A percentile compares a stretch with the other conserved stretches of the same genome.
Conservation (phyloP, 2,329 filamentous ascomycete genomes). For the Colletotrichum camelliae region DNA sequence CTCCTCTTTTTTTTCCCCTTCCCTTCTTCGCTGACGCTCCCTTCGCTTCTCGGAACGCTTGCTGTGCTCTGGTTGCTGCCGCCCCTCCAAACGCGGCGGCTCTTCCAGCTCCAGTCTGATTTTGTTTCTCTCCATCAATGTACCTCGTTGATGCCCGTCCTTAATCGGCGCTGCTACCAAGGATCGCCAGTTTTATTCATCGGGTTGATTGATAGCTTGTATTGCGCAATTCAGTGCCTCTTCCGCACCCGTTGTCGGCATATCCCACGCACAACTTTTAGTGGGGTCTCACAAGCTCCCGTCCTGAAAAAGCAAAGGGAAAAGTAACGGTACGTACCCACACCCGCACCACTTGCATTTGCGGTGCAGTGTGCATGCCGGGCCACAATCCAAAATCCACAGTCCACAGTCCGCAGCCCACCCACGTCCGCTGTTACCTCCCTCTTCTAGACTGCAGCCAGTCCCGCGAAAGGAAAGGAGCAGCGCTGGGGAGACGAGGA, state of each 20-base stretch:
- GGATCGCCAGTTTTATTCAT: not conserved
- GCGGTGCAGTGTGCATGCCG: not conserved
- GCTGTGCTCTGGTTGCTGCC: not conserved
- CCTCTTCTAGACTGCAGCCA: not conserved
- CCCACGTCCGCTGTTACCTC: not conserved
- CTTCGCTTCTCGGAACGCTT: not conserved
- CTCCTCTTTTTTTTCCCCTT: not conserved
- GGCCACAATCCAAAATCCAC: not conserved
- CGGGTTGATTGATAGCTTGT: not conserved
- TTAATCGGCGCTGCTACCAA: not conserved
- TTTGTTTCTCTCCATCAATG: not conserved
- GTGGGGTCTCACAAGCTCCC: conserved; percentile 11
- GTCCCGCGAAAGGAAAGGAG: not conserved
- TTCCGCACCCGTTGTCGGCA: conserved; percentile 16
- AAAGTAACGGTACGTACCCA: conserved; percentile 1
- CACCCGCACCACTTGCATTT: not conserved
- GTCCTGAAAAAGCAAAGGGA: conserved; percentile 4
- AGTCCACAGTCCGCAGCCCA: not conserved
- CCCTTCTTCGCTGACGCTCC: not conserved
- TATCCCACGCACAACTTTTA: conserved; percentile 16
- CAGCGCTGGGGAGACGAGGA: not conserved
- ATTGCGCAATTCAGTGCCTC: conserved; percentile 4
- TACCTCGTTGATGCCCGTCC: not conserved
- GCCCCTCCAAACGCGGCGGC: not conserved
- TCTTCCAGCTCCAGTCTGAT: not conserved